Conservation (phyloP, 306 rosid species). For the Oemleria cerasiformis region DNA sequence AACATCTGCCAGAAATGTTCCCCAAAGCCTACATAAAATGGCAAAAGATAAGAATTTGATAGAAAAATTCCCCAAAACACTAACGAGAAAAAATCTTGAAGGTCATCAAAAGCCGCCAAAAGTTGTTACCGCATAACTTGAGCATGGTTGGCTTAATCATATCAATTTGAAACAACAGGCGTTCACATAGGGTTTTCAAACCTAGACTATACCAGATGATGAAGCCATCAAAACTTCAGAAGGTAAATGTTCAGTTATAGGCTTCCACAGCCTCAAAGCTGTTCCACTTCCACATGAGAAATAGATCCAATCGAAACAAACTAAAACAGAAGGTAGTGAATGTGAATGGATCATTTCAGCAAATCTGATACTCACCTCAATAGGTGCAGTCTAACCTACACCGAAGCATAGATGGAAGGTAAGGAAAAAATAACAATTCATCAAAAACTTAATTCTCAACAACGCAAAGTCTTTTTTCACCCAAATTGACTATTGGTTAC, state of each 20-base stretch:
- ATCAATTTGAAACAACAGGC: not conserved
- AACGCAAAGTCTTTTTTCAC: not conserved
- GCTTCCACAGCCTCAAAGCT: constrained; percentile 4
- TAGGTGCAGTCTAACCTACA: not conserved
- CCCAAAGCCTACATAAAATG: constrained; percentile 73
- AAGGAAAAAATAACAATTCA: not conserved
- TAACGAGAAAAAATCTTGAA: constrained; percentile 9
- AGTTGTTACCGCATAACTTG: not conserved
- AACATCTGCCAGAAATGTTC: constrained; percentile 85
- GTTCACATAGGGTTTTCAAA: not conserved
- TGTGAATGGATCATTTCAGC: not conserved
- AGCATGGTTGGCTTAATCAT: not conserved
- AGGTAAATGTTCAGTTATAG: constrained; percentile 1
- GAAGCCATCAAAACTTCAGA: not conserved
- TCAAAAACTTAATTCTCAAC: not conserved
- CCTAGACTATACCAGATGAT: not conserved
- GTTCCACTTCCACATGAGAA: not conserved
- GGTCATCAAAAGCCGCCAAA: not conserved
- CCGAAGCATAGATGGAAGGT: not conserved
- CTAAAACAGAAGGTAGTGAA: not conserved
- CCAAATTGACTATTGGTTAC: constrained; percentile 4
- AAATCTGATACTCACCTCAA: not conserved
- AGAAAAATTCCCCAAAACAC: constrained; percentile 10
- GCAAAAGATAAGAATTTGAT: constrained; percentile 16
- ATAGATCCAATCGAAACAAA: not conserved